phyloP scores from a whole-genome alignment of 2,329 filamentous ascomycete genomes.

The Aspergillus transmontanensis region DNA sequence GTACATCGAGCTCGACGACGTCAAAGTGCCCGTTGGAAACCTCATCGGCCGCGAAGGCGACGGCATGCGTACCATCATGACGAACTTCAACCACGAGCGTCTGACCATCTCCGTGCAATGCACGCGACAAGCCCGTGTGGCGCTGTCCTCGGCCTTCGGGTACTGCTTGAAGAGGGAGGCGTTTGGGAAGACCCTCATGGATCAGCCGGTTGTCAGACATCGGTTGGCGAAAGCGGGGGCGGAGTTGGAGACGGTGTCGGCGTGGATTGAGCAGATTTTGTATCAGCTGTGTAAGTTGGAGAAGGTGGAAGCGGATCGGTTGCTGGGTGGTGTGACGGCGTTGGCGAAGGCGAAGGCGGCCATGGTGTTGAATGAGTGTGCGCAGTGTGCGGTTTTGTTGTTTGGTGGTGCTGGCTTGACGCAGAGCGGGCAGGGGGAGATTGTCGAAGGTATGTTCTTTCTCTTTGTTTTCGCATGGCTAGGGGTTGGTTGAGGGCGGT shows the following conservation, averaged over 20 bases:
- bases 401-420: slow-evolving; percentile 78
- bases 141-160: slow-evolving; percentile 60
- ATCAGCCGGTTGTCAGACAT: slow-evolving; percentile 74
- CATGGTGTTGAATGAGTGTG: slow-evolving; percentile 72
- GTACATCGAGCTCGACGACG: slow-evolving; percentile 75
- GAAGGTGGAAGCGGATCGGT: slow-evolving; percentile 47
- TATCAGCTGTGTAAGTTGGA: slow-evolving; percentile 67
- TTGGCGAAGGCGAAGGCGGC: slow-evolving; percentile 72
- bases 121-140: slow-evolving; percentile 64
- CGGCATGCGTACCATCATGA: slow-evolving; percentile 76
- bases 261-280: slow-evolving; percentile 72
- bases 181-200: slow-evolving; percentile 69
- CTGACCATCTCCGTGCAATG: slow-evolving; percentile 66
- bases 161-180: slow-evolving; percentile 68
- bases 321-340: slow-evolving; percentile 72
- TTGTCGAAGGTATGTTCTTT: slow-evolving; percentile 64
- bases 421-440: slow-evolving; percentile 66
- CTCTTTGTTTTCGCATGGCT: slow-evolving; percentile 9
- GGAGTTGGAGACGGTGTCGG: slow-evolving; percentile 68
- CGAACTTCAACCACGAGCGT: slow-evolving; percentile 79
- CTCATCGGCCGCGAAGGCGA: slow-evolving; percentile 69
- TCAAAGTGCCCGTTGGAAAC: slow-evolving; percentile 70
- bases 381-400: slow-evolving; percentile 67
- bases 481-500: slow-evolving; percentile 18
- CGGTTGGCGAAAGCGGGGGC: slow-evolving; percentile 71